Evolutionary conservation across 805 yeast species (phyloP).

Genomic region (Starmerella geochares): DNA sequence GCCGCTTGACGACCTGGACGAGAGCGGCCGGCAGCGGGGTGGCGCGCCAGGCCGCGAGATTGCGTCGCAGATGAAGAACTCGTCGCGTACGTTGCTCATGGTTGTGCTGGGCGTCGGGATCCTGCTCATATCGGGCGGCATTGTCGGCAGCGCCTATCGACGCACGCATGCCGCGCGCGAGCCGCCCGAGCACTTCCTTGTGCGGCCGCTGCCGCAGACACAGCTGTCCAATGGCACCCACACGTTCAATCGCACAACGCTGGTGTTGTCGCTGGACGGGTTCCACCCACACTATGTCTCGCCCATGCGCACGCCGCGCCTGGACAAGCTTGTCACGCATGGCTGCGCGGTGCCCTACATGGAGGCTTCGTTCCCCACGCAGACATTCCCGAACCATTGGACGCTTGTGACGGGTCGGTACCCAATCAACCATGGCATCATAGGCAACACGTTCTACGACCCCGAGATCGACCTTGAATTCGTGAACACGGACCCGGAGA

Average conservation of each 20-base stretch:
- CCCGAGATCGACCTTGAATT: constrained; percentile 47
- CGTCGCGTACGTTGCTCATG: constrained; percentile 8
- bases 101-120: constrained; percentile 10
- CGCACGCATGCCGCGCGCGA: constrained; percentile 1
- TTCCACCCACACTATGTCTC: constrained; percentile 83
- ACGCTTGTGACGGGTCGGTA: constrained; percentile 75
- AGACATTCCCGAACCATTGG: constrained; percentile 90
- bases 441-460: constrained; percentile 72
- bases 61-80: not conserved
- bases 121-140: constrained; percentile 11
- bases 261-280: constrained; percentile 74
- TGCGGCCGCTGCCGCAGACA: constrained; percentile 10
- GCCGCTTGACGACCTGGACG: constrained; percentile 23
- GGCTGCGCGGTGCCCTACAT: constrained; percentile 64
- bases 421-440: constrained; percentile 78
- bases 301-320: constrained; percentile 53
- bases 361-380: constrained; percentile 79
- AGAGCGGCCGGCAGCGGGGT: constrained; percentile 13
- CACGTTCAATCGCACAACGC: constrained; percentile 65
- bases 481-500: constrained; percentile 47
- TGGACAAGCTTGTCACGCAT: constrained; percentile 48
- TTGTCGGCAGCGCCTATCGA: not conserved
- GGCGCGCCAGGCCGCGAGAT: not conserved
- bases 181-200: constrained; percentile 4
- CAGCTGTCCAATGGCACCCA: constrained; percentile 50